These are phyloP conservation scores for Starmerella khaoyaiensis DNA, from an alignment of 805 yeast species.

Conservation along the genomic window DNA sequence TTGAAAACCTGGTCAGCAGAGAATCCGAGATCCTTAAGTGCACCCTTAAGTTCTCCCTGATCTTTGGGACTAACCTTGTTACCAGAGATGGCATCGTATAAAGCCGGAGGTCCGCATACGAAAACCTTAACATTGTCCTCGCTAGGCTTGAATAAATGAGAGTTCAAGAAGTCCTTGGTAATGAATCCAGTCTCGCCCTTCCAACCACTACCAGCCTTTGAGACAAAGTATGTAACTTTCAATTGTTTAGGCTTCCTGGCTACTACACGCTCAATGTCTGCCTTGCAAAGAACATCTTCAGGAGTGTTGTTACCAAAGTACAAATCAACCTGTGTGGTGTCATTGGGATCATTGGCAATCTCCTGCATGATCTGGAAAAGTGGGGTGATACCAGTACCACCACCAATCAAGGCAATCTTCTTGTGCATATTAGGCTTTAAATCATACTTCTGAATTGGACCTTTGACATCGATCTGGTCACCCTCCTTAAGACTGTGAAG, in stretches of 20 bases:
- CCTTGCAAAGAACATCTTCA: conserved; percentile 68
- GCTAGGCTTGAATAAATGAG: conserved; percentile 50
- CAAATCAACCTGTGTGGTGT: conserved; percentile 77
- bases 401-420: conserved; percentile 74
- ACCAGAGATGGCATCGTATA: conserved; percentile 82
- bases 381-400: conserved; percentile 96
- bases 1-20: conserved; percentile 78
- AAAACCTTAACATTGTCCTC: conserved; percentile 59
- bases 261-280: conserved; percentile 60
- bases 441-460: conserved; percentile 84
- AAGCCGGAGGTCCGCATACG: conserved; percentile 92
- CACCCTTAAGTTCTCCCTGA: conserved; percentile 90
- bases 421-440: conserved; percentile 79
- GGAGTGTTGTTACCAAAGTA: conserved; percentile 68
- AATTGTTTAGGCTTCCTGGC: conserved; percentile 64
- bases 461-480: conserved; percentile 82
- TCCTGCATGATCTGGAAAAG: conserved; percentile 74
- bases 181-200: conserved; percentile 47
- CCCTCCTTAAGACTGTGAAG: conserved; percentile 54
- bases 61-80: conserved; percentile 70
- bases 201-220: conserved; percentile 31
- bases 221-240: conserved; percentile 66
- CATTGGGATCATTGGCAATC: conserved; percentile 65
- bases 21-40: conserved; percentile 78
- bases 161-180: conserved; percentile 54